Evolutionary conservation across 352 stramenopile genomes (phyloP), one percentile per base, ranked within the genome.

Genomic region (Pythium aquatile): DNA sequence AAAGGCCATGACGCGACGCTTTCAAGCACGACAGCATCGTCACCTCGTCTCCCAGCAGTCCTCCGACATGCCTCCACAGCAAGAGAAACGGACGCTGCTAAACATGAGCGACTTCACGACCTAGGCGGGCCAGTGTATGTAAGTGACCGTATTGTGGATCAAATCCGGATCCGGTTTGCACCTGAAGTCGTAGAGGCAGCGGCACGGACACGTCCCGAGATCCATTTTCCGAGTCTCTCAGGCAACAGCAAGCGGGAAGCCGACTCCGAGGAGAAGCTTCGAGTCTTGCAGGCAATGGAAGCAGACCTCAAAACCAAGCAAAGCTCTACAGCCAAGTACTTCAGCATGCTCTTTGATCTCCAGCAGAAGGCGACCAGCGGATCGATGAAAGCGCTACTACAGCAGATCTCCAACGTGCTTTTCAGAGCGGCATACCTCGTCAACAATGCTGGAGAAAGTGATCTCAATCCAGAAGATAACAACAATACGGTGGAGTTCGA

Each of bases 261-360:
- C 96, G 89, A 90, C 79, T 97, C 47, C 78, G 81, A 42, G n/a
- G 63, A 60, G 56, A 55, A 20, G 13, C 14, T 70, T 6, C 90
- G 90, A 44, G 89, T 87, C 1, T 69, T 98, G 1, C 81, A 67
- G 59, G 97, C 88, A 13, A 93, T 98, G 73, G 93, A 98, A 48
- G 20, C 20, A 10, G 17, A 58, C 16, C 13, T 73, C 0, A 1
- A 3, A 5, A n/a, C 11, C 37, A 76, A 72, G 49, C 65, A 68
- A 28, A 16, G 17, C 17, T 13, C 55, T 5, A 83, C 80, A 2
- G 57, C 66, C 26, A 72, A 47, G 4, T 77, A 68, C 55, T 83
- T 89, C n/a, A 47, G 62, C 11, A 30, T 47, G 6, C 44, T 89
- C 7, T n/a, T 58, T 3, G 58, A 48, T 4, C 74, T 79, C 33